These are phyloP conservation scores for Dictyostelium intermedium DNA, from an alignment of 78 protist species.

Conservation along the genomic window DNA sequence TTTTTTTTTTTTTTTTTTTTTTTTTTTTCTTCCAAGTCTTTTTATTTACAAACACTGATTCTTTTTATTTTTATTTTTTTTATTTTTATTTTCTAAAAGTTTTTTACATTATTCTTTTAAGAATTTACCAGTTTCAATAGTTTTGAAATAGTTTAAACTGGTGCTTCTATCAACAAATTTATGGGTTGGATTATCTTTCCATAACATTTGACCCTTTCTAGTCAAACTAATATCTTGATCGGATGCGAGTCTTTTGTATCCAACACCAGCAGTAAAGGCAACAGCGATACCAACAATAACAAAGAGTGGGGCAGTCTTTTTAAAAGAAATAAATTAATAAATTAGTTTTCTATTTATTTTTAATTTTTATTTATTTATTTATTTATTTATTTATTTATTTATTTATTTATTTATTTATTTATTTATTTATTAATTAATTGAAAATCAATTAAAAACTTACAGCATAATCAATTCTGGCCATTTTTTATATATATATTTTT, in stretches of 20 bases:
- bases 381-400: background rate
- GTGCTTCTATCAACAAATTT: slow-evolving; percentile 34
- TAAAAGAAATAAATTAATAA: background rate
- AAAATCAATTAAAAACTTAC: background rate
- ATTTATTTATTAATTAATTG: too few relatives aligned
- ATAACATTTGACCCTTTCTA: slow-evolving; percentile 36
- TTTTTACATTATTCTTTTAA: background rate
- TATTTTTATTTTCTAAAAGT: background rate
- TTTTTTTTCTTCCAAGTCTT: too few relatives aligned
- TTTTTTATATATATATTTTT: background rate
- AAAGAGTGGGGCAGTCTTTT: slow-evolving; percentile 12
- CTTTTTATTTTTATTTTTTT: too few relatives aligned
- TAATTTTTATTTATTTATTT: background rate
- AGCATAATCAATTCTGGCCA: slow-evolving; percentile 4
- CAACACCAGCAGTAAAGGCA: slow-evolving; percentile 35
- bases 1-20: too few relatives aligned
- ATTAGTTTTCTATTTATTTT: background rate
- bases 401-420: background rate
- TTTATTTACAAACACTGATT: too few relatives aligned
- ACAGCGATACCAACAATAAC: slow-evolving; percentile 34
- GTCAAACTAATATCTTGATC: slow-evolving; percentile 41
- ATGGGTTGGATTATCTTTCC: slow-evolving; percentile 1
- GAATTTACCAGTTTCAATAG: slow-evolving; percentile 33
- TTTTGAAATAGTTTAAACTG: background rate
- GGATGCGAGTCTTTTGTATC: slow-evolving; percentile 23